Evolutionary conservation across 1,284 basidiomycete genomes (phyloP).

Genomic region (Naganishia sp.): DNA sequence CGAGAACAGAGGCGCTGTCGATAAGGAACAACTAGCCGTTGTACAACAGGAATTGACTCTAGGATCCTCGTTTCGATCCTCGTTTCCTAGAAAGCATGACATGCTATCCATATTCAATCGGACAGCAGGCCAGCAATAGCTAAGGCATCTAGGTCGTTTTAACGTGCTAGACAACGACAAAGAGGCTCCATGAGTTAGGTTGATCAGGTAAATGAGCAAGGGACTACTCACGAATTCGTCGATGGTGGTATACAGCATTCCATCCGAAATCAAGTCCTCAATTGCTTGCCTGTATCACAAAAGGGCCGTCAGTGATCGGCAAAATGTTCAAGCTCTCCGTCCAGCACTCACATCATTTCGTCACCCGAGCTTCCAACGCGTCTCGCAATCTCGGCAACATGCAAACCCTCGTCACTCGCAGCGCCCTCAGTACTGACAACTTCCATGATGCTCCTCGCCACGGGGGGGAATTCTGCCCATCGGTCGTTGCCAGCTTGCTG

Average conservation of each 20-base stretch:
- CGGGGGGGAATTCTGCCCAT: constrained; percentile 59
- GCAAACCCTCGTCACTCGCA: constrained; percentile 60
- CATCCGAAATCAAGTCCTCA: constrained; percentile 68
- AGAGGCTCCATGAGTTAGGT: not conserved
- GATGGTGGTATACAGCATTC: constrained; percentile 66
- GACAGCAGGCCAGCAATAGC: too few species aligned
- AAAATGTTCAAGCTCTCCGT: not conserved
- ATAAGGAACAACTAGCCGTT: too few species aligned
- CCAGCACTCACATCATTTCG: constrained; percentile 54
- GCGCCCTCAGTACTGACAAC: constrained; percentile 57
- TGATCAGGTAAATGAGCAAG: too few species aligned
- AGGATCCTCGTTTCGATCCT: too few species aligned
- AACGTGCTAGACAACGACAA: constrained; percentile 8
- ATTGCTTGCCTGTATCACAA: constrained; percentile 61
- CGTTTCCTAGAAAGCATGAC: too few species aligned
- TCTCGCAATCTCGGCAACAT: constrained; percentile 62
- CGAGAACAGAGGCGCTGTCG: too few species aligned
- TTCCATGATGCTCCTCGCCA: constrained; percentile 68
- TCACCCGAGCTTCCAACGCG: constrained; percentile 40
- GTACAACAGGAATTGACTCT: too few species aligned
- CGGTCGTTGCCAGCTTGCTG: constrained; percentile 24
- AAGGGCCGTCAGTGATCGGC: constrained; percentile 20
- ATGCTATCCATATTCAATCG: too few species aligned
- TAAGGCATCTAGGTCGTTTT: constrained; percentile 13
- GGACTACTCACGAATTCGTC: constrained; percentile 59